These are phyloP conservation scores for Beauveria australis DNA, from an alignment of 2,329 filamentous ascomycete genomes.

Conservation along the genomic window DNA sequence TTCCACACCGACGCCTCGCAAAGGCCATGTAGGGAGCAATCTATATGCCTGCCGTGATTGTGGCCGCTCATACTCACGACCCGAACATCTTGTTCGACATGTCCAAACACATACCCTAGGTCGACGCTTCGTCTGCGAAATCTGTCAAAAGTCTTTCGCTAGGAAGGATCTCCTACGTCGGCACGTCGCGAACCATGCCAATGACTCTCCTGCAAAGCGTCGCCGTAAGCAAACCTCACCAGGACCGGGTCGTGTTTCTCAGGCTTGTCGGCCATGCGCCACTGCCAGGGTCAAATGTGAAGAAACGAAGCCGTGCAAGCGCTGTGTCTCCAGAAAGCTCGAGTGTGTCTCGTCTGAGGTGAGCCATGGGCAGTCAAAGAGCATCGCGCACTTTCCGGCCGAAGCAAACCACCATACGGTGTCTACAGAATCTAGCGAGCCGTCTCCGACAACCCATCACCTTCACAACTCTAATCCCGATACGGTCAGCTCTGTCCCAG, in stretches of 20 bases:
- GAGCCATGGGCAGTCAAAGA: constrained; percentile 33
- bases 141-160: constrained; percentile 46
- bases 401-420: constrained; percentile 16
- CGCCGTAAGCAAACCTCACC: constrained; percentile 37
- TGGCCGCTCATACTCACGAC: constrained; percentile 42
- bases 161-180: constrained; percentile 46
- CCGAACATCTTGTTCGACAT: constrained; percentile 45
- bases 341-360: constrained; percentile 32
- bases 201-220: constrained; percentile 39
- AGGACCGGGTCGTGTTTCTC: constrained; percentile 40
- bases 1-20: constrained; percentile 18
- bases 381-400: constrained; percentile 34
- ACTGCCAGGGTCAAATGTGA: constrained; percentile 47
- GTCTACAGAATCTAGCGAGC: constrained; percentile 2
- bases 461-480: neutral
- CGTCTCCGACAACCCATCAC: constrained; percentile 9
- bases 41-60: constrained; percentile 45
- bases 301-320: constrained; percentile 44
- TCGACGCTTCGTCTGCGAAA: constrained; percentile 39
- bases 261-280: constrained; percentile 45
- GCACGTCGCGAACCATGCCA: constrained; percentile 43
- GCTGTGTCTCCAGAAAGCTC: constrained; percentile 40
- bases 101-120: constrained; percentile 43
- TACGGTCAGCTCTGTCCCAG: constrained; percentile 13
- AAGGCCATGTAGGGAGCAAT: constrained; percentile 18